Evolutionary conservation across 2,329 filamentous ascomycete genomes (phyloP).

Genomic region (Geosmithia morbida): DNA sequence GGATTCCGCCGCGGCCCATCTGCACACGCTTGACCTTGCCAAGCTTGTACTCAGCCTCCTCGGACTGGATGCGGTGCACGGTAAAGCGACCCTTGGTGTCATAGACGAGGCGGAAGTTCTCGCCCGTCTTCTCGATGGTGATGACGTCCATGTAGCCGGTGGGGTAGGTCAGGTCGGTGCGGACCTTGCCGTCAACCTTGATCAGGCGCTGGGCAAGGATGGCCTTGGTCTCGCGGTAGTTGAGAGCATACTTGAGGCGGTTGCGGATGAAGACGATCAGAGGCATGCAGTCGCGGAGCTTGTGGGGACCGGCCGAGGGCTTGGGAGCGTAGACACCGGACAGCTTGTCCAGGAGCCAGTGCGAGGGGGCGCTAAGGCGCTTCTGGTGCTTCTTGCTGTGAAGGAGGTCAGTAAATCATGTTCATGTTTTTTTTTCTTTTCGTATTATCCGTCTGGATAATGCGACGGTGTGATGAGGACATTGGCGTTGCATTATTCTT

Average conservation of each 20-base stretch:
- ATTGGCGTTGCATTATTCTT: too few species aligned
- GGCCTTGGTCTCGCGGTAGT: constrained; percentile 91
- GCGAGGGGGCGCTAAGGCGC: constrained; percentile 95
- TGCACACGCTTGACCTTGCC: constrained; percentile 99
- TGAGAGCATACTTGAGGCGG: constrained; percentile 98
- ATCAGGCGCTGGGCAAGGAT: constrained; percentile 99
- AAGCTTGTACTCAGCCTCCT: constrained; percentile 99
- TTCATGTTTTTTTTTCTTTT: neutral
- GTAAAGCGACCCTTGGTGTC: constrained; percentile 99
- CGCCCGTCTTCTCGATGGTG: constrained; percentile 98
- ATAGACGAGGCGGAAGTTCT: constrained; percentile 99
- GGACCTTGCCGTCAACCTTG: constrained; percentile 99
- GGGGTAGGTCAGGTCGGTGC: constrained; percentile 96
- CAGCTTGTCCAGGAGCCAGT: constrained; percentile 99
- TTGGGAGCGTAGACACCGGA: constrained; percentile 71
- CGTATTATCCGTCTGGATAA: neutral
- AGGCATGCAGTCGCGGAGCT: constrained; percentile 97
- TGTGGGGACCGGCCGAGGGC: constrained; percentile 82
- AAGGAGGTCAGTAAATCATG: neutral
- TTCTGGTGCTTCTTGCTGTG: constrained; percentile 98
- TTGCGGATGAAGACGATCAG: constrained; percentile 96
- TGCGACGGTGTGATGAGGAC: too few species aligned
- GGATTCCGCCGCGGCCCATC: constrained; percentile 98
- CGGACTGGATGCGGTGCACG: constrained; percentile 95
- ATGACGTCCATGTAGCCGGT: constrained; percentile 99